These are phyloP conservation scores for Ichthyophonus hoferi DNA, from an alignment of 208 protist genomes.

Conservation along the genomic window DNA sequence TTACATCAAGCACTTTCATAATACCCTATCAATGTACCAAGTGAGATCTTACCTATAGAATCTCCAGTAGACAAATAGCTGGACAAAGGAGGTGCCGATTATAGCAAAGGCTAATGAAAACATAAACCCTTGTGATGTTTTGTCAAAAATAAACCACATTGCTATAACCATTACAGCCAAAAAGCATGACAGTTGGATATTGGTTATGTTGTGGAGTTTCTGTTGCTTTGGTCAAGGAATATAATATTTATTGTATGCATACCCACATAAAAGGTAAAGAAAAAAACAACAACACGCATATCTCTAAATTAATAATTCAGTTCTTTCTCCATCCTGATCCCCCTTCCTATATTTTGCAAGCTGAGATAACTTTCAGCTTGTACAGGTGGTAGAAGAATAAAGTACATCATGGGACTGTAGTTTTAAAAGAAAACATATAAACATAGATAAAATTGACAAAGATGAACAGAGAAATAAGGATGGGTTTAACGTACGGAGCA, in stretches of 20 bases:
- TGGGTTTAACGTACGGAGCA: background rate
- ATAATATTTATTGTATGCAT: background rate
- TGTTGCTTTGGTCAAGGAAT: no score
- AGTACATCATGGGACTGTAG: no score
- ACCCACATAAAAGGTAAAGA: background rate
- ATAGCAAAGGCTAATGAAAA: background rate
- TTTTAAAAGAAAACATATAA: no score
- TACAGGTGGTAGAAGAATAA: no score
- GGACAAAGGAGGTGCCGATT: background rate
- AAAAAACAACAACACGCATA: no score
- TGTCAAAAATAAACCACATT: slow-evolving; percentile 31
- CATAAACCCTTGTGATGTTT: slow-evolving; percentile 9
- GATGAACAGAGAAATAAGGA: background rate
- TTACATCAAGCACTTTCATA: no score
- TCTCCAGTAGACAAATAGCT: slow-evolving; percentile 21
- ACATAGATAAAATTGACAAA: background rate
- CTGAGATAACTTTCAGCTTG: no score
- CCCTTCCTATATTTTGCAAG: no score
- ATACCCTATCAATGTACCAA: no score
- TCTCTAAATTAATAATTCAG: no score
- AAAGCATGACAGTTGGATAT: slow-evolving; percentile 29
- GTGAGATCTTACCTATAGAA: slow-evolving; percentile 5
- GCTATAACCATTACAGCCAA: slow-evolving; percentile 25
- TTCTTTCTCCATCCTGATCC: no score
- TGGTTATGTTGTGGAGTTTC: slow-evolving; percentile 26